Evolutionary conservation across 768 basidiomycete species (phyloP).

Genomic region (Kwoniella europaea): DNA sequence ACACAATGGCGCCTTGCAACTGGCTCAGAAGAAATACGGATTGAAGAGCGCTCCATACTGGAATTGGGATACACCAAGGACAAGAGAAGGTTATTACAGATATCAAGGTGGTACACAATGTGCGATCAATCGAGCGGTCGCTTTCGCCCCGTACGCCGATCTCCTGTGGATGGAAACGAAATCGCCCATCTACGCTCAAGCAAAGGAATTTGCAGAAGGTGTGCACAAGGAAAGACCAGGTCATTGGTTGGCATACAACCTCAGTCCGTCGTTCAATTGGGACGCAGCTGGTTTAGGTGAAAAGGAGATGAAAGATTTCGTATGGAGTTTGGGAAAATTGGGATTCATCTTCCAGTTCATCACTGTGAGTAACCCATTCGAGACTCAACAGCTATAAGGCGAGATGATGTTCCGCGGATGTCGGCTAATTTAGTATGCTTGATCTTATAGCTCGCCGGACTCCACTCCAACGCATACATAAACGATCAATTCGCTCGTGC

Average conservation of each 20-base stretch:
- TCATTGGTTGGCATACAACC: slow-evolving; percentile 96
- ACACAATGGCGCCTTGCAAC: slow-evolving; percentile 69
- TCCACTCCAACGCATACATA: slow-evolving; percentile 97
- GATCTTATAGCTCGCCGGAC: slow-evolving; percentile 76
- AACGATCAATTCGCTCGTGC: slow-evolving; percentile 87
- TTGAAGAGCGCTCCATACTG: slow-evolving; percentile 71
- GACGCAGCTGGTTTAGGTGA: slow-evolving; percentile 81
- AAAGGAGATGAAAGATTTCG: slow-evolving; percentile 79
- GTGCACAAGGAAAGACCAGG: slow-evolving; percentile 71
- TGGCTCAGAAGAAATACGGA: slow-evolving; percentile 81
- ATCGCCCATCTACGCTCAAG: slow-evolving; percentile 88
- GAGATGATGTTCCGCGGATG: too few relatives aligned
- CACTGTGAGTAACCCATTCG: slow-evolving; percentile 31
- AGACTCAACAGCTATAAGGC: neutral
- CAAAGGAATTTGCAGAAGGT: slow-evolving; percentile 86
- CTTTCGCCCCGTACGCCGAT: slow-evolving; percentile 86
- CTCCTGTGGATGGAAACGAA: slow-evolving; percentile 69
- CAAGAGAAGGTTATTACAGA: slow-evolving; percentile 94
- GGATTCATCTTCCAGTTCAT: slow-evolving; percentile 97
- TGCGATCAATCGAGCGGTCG: slow-evolving; percentile 86
- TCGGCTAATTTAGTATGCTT: too few relatives aligned
- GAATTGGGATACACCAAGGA: slow-evolving; percentile 93
- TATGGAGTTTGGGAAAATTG: slow-evolving; percentile 92
- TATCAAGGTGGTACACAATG: slow-evolving; percentile 97
- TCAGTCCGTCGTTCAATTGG: slow-evolving; percentile 77